A percentile compares a stretch with the other conserved stretches of the same genome.
These are phyloP conservation scores for Wallacemonas sp. DNA, from an alignment of 208 protist species.

Conservation along the genomic window DNA sequence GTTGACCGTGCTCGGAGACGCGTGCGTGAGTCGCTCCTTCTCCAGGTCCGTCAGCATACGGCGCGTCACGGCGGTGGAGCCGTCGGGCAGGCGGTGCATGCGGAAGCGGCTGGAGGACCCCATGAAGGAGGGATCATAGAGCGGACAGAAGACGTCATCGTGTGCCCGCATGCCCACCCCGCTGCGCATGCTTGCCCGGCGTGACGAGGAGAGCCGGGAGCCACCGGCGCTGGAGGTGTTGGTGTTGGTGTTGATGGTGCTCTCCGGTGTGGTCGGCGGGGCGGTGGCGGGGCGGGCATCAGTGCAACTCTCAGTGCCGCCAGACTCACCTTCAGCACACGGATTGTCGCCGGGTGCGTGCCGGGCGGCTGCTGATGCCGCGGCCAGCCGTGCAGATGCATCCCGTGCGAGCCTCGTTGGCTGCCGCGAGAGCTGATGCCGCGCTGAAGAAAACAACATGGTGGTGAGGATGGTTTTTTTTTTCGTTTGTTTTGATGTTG, in stretches of 20 bases:
- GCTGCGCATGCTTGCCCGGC: not conserved
- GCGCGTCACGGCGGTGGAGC: conserved; percentile 18
- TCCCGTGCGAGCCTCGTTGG: not conserved
- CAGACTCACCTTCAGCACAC: not conserved
- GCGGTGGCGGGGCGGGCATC: not conserved
- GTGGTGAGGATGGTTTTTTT: not conserved
- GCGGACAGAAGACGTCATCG: conserved; percentile 7
- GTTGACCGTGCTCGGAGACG: conserved; percentile 49
- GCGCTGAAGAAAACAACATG: not conserved
- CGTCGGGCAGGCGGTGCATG: conserved; percentile 16
- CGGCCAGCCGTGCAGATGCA: not conserved
- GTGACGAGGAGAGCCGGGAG: too few relatives aligned
- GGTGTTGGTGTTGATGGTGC: too few relatives aligned
- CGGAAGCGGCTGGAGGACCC: conserved; percentile 64
- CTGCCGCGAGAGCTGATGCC: not conserved
- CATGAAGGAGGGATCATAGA: conserved; percentile 61
- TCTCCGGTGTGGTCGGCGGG: too few relatives aligned
- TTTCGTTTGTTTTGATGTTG: not conserved
- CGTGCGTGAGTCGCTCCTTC: conserved; percentile 57
- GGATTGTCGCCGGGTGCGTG: not conserved
- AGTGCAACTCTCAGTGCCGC: not conserved
- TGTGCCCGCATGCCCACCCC: not conserved
- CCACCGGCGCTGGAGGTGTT: too few relatives aligned
- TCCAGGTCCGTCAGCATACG: conserved; percentile 48
- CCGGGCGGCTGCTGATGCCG: not conserved